These are phyloP conservation scores for Leishmania martiniquensis DNA, from an alignment of 208 protist species.

Conservation along the genomic window DNA sequence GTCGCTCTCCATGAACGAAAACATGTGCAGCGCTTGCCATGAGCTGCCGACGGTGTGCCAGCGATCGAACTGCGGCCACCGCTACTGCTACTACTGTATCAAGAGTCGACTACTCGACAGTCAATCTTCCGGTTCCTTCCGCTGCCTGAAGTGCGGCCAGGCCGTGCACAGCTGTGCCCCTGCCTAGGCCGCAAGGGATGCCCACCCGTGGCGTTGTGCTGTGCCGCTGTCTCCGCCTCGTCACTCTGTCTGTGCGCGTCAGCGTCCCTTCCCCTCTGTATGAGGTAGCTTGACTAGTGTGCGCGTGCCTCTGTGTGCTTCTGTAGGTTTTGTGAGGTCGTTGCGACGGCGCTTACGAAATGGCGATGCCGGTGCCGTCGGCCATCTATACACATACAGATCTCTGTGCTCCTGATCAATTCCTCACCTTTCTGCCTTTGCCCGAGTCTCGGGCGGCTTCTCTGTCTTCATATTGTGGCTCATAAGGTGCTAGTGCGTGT, in stretches of 20 bases:
- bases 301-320: no score
- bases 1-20: constrained; percentile 34
- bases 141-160: constrained; percentile 72
- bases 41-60: constrained; percentile 65
- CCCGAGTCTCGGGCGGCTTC: neutral
- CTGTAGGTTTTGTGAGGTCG: neutral
- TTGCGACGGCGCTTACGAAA: neutral
- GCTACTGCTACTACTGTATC: constrained; percentile 95
- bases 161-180: constrained; percentile 59
- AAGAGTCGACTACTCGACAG: constrained; percentile 78
- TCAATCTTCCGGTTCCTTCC: constrained; percentile 66
- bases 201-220: neutral
- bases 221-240: neutral
- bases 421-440: neutral
- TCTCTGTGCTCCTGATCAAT: neutral
- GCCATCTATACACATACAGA: neutral
- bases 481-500: no score
- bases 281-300: neutral
- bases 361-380: neutral
- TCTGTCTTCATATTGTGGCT: neutral
- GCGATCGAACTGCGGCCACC: constrained; percentile 88
- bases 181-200: constrained; percentile 21
- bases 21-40: constrained; percentile 80
- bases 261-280: neutral
- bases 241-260: neutral